Base-by-base conservation (phyloP, 2,329 filamentous ascomycete genomes). In the Fusarium odoratissimum region DNA sequence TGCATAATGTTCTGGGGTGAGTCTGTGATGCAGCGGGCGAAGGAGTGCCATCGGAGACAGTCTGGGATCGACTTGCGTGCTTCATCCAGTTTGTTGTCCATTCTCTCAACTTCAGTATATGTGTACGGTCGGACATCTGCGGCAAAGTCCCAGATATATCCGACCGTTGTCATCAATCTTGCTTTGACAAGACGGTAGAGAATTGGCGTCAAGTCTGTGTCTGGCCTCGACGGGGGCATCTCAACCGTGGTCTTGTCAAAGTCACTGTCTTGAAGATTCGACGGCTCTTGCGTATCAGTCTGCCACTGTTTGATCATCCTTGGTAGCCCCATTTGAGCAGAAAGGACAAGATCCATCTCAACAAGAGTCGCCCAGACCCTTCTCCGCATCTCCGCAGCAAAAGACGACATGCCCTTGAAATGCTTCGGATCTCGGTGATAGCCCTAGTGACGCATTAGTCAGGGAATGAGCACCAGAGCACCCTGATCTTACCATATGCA, bases 251-350 rank as follows among this genome's bases (percentile, higher is more conserved):
- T 41, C 13, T 78, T 71, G 40, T 82, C 76, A 48, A 88, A 82
- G 45, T 88, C 86, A 2, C 69, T 72, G 58, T 87, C 85, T 2
- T 81, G 71, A 0, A 87, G 76, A 52, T 87, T 87, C 0, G 77
- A 76, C 3, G 86, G 86, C 40, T 82, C 79, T 21, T 76, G 70
- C 0, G 84, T 84, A 64, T 88, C 85, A 40, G 77, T 79, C 19
- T 83, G 79, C 23, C 80, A 77, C 10, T 82, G 77, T 9, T 80
- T 79, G 16, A 86, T 79, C 75, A 86, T 81, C 4, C 82, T 80
- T 2, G 85, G 85, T 25, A 87, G 73, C 4, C 86, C 86, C 64
- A 86, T 80, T 54, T 86, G 84, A 17, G 83, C 81, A 1, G 84
- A 85, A 8, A 85, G 79, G 0, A 83, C 71, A 5, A 84, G 75